phyloP scores from a whole-genome alignment of 305 asterid genomes.

The Withania somnifera region DNA sequence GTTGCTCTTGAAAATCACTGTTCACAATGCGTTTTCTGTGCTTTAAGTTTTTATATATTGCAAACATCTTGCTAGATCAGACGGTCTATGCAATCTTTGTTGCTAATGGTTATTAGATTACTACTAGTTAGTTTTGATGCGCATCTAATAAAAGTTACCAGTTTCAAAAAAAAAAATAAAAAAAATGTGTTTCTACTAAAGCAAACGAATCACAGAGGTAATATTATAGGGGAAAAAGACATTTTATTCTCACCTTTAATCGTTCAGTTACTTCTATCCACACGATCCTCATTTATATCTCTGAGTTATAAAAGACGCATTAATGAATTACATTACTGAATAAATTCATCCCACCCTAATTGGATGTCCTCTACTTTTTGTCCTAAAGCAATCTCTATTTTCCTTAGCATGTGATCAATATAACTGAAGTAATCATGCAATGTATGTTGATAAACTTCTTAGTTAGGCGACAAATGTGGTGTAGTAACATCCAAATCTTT shows the following conservation, averaged over 20 bases:
- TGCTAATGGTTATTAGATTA: not conserved
- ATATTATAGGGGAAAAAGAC: not conserved
- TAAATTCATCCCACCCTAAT: not conserved
- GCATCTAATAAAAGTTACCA: not conserved
- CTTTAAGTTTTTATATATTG: not conserved
- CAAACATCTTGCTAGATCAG: not conserved
- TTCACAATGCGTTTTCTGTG: not conserved
- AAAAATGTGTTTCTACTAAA: no score
- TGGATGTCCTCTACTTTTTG: not conserved
- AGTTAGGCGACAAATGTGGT: not conserved
- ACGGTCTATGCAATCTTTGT: not conserved
- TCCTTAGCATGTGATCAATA: not conserved
- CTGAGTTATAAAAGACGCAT: not conserved
- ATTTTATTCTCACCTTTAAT: not conserved
- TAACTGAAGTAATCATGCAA: not conserved
- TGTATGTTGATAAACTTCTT: not conserved
- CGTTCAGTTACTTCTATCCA: not conserved
- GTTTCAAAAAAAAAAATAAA: no score
- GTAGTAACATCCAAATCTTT: not conserved
- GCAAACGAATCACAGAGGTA: not conserved
- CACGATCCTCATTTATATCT: not conserved
- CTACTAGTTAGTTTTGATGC: not conserved
- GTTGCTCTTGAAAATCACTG: not conserved
- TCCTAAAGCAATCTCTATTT: not conserved
- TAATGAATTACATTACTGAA: not conserved